phyloP scores from a whole-genome alignment of 257 asterid genomes.

The Catharanthus roseus region DNA sequence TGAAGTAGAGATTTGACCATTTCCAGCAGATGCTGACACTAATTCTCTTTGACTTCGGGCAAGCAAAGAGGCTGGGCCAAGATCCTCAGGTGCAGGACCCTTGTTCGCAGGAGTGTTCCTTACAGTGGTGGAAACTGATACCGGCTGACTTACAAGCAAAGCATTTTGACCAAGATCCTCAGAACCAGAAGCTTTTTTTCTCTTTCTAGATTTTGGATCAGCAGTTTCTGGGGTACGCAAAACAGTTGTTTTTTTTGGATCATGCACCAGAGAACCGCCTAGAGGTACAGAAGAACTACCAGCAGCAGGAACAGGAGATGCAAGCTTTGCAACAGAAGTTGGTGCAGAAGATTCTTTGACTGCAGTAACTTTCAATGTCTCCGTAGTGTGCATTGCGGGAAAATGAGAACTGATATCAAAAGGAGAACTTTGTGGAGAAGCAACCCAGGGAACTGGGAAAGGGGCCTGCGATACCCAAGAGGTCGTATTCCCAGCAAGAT shows the following conservation, averaged over 20 bases:
- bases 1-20: conserved; percentile 54
- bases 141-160: conserved; percentile 33
- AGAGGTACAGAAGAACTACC: conserved; percentile 34
- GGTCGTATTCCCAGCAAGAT: conserved; percentile 44
- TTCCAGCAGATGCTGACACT: conserved; percentile 32
- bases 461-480: conserved; percentile 61
- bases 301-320: conserved; percentile 32
- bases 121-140: conserved; percentile 36
- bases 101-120: conserved; percentile 33
- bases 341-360: conserved; percentile 47
- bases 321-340: conserved; percentile 35
- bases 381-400: conserved; percentile 48
- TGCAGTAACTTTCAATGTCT: conserved; percentile 46
- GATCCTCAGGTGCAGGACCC: conserved; percentile 37
- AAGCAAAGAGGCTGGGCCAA: conserved; percentile 39
- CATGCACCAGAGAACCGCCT: conserved; percentile 38
- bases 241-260: conserved; percentile 38
- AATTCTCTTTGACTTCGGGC: conserved; percentile 38
- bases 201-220: conserved; percentile 67
- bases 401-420: conserved; percentile 46
- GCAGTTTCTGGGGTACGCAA: conserved; percentile 38
- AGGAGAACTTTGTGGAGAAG: conserved; percentile 67
- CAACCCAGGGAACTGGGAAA: conserved; percentile 65
- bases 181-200: conserved; percentile 52
- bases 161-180: conserved; percentile 49